A percentile compares a stretch with the other conserved stretches of the same genome.
Evolutionary conservation across 1,284 basidiomycete species (phyloP).

Genomic region (Leccinum laetum): DNA sequence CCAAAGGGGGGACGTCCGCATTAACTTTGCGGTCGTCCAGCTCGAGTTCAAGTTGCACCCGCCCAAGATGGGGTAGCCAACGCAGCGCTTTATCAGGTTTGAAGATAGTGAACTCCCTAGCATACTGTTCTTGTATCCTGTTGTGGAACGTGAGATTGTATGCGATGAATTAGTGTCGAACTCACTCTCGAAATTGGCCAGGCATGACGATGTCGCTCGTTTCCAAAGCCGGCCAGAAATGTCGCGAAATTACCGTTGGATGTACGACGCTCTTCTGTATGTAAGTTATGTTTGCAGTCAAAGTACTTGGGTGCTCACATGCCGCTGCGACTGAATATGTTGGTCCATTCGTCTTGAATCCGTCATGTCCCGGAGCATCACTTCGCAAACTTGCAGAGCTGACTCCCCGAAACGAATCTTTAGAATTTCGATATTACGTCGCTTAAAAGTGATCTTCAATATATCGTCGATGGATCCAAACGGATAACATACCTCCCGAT

Average conservation of each 20-base stretch:
- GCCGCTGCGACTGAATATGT: slow-evolving; percentile 74
- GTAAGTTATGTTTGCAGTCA: slow-evolving; percentile 9
- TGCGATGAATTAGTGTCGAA: slow-evolving; percentile 3
- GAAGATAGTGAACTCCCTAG: slow-evolving; percentile 73
- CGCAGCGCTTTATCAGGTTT: slow-evolving; percentile 90
- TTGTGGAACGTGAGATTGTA: slow-evolving; percentile 7
- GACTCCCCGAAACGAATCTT: slow-evolving; percentile 94
- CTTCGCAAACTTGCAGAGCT: slow-evolving; percentile 90
- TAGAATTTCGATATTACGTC: slow-evolving; percentile 88
- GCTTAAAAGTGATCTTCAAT: slow-evolving; percentile 43
- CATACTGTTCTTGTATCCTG: slow-evolving; percentile 77
- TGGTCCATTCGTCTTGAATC: slow-evolving; percentile 89
- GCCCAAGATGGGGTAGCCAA: slow-evolving; percentile 87
- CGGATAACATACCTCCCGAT: slow-evolving; percentile 70
- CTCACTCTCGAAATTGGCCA: slow-evolving; percentile 78
- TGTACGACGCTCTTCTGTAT: slow-evolving; percentile 52
- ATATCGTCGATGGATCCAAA: background rate
- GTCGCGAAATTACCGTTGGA: slow-evolving; percentile 86
- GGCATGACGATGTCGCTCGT: slow-evolving; percentile 76
- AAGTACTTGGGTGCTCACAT: slow-evolving; percentile 42
- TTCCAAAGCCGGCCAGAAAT: slow-evolving; percentile 91
- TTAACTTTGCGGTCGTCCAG: slow-evolving; percentile 77
- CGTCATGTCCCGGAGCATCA: slow-evolving; percentile 95
- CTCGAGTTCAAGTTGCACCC: slow-evolving; percentile 75
- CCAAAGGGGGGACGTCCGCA: slow-evolving; percentile 81